Base-by-base conservation (phyloP, 208 protist species). In the Acanthamoeba pearcei region DNA sequence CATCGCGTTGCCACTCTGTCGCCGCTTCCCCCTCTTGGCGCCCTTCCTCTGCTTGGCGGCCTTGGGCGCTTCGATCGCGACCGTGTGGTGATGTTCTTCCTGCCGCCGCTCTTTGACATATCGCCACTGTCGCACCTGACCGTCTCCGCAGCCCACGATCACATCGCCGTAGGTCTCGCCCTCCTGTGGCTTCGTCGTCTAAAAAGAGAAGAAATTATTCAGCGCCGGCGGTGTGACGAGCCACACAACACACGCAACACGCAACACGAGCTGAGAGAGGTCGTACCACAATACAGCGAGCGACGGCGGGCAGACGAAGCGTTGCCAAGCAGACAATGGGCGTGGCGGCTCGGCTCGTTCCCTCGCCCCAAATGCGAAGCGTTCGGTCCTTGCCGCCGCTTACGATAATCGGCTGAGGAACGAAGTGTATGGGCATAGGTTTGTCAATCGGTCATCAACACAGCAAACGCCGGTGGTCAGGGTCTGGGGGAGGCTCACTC, bases 371-470 rank as follows among this genome's bases (percentile, higher is more conserved):
- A 17, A 86, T 32, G 1, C 78, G 78, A 19, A 86, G 12, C 6
- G 78, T 86, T 53, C 78, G 38, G 51, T 86, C 78, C 78, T 86
- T 86, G 38, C 78, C 49, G 5, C 78, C 78, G 24, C 46, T 86
- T 1, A 86, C 51, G 46, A 86, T 60, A 1, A 35, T 38, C 12
- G 46, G 78, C 78, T 86, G 46, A 32, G 1, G 8, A 70, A 15
- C 9, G 9, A 10, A 70, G 62, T 70, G 62, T 32, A 17, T 13
- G 24, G 5, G 6, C 19, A 80, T 10, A 29, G 19, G 72, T 5
- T 1, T 0, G 19, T 27, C 72, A 12, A 76, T 35, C 72, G 6
- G 9, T 10, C 49, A 49, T 49, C 9, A 22, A 51, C 22, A n/a
- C 19, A 42, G 12, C 27, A 74, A 74, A 46, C 32, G 13, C 68